Percentiles rank a stretch among this genome's conserved stretches.
These are phyloP conservation scores for Fraxinus baroniana DNA, from an alignment of 305 asterid genomes.

Conservation along the genomic window DNA sequence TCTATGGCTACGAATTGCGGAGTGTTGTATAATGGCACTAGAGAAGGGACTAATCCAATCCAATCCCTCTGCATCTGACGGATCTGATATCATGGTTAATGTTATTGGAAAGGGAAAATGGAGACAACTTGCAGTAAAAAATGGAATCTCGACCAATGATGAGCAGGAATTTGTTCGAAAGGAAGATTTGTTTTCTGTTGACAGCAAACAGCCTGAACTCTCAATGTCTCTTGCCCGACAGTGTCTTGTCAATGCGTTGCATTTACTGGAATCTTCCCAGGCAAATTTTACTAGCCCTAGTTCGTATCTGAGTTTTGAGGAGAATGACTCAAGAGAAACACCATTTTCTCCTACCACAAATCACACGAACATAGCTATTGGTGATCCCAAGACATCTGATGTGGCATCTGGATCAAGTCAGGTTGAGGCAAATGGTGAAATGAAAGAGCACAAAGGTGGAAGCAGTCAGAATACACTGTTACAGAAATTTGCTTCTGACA, in stretches of 20 bases:
- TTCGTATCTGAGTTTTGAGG: slow-evolving; percentile 31
- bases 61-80: slow-evolving; percentile 31
- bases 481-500: slow-evolving; percentile 44
- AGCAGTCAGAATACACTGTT: slow-evolving; percentile 45
- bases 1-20: slow-evolving; percentile 85
- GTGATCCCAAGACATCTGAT: slow-evolving; percentile 32
- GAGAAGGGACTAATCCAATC: slow-evolving; percentile 70
- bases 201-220: slow-evolving; percentile 47
- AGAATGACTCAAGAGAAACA: slow-evolving; percentile 46
- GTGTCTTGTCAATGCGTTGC: slow-evolving; percentile 71
- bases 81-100: slow-evolving; percentile 48
- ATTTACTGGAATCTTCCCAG: slow-evolving; percentile 51
- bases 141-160: slow-evolving; percentile 41
- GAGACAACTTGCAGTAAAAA: slow-evolving; percentile 67
- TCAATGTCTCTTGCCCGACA: slow-evolving; percentile 65
- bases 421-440: slow-evolving; percentile 63
- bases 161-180: slow-evolving; percentile 27
- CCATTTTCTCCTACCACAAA: slow-evolving; percentile 23
- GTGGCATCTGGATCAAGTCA: slow-evolving; percentile 38
- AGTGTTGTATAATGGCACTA: slow-evolving; percentile 87
- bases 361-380: slow-evolving; percentile 22
- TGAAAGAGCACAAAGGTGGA: slow-evolving; percentile 66
- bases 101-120: slow-evolving; percentile 90
- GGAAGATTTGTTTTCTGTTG: slow-evolving; percentile 33
- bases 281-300: slow-evolving; percentile 33